These are phyloP conservation scores for Lagenidium giganteum DNA, from an alignment of 352 stramenopile genomes.

Conservation along the genomic window DNA sequence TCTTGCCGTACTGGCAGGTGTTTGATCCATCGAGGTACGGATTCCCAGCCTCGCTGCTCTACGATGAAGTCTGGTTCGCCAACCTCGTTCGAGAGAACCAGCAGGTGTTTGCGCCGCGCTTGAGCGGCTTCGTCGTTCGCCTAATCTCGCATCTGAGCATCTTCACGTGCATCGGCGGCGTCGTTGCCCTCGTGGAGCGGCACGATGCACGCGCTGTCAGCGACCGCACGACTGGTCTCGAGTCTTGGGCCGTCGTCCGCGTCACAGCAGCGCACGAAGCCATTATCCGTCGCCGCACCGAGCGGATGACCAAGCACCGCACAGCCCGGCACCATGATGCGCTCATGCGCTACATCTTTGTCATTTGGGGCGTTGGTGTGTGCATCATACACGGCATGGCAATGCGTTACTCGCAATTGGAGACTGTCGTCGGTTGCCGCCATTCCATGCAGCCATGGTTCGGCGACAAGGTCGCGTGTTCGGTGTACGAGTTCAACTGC, in stretches of 20 bases:
- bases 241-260: too few species aligned
- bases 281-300: too few species aligned
- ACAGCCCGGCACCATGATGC: too few species aligned
- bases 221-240: too few species aligned
- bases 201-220: background rate
- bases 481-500: slow-evolving; percentile 19
- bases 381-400: slow-evolving; percentile 1
- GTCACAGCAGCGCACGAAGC: too few species aligned
- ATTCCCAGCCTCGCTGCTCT: background rate
- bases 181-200: background rate
- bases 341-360: background rate
- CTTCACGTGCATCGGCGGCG: background rate
- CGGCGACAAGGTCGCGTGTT: slow-evolving; percentile 9
- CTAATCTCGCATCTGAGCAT: background rate
- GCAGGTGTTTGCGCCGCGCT: background rate
- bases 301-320: too few species aligned
- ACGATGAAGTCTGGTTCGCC: background rate
- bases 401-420: background rate
- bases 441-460: slow-evolving; percentile 20
- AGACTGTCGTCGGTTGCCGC: slow-evolving; percentile 6
- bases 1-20: background rate
- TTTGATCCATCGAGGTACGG: background rate
- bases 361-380: background rate
- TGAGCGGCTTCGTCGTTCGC: background rate
- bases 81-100: slow-evolving; percentile 1